These are phyloP conservation scores for Suhomyces panamericanus DNA, from an alignment of 1,139 yeast genomes.

Conservation along the genomic window DNA sequence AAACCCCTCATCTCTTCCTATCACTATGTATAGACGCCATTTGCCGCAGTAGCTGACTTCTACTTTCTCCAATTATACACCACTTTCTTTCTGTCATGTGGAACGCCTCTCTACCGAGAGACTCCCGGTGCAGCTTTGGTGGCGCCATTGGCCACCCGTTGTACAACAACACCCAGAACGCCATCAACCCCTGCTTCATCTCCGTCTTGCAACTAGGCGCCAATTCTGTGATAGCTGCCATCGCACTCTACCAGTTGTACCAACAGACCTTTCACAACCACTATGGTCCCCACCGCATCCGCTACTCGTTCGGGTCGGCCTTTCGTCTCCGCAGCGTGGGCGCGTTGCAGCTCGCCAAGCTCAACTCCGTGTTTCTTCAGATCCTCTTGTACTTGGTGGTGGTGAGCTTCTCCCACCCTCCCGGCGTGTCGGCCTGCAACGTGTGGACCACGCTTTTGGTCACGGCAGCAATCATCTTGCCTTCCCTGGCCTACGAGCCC, in stretches of 20 bases:
- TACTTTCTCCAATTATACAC: background rate
- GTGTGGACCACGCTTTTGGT: constrained; percentile 4
- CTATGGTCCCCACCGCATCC: constrained; percentile 30
- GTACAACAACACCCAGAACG: constrained; percentile 25
- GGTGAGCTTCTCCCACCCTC: constrained; percentile 14
- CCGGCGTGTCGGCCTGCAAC: constrained; percentile 10
- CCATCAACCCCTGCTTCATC: constrained; percentile 36
- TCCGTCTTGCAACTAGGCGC: constrained; percentile 20
- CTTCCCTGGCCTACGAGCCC: constrained; percentile 41
- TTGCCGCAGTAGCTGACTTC: too few species aligned
- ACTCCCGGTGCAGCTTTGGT: constrained; percentile 3
- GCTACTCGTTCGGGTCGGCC: constrained; percentile 33
- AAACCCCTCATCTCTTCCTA: background rate
- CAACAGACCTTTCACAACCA: constrained; percentile 21
- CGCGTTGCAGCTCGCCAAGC: constrained; percentile 24
- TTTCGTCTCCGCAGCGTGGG: constrained; percentile 32
- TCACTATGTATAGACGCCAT: background rate
- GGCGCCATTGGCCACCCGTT: constrained; percentile 21
- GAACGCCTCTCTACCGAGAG: constrained; percentile 8
- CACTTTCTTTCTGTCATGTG: constrained; percentile 1
- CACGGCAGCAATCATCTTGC: constrained; percentile 23
- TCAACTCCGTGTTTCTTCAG: constrained; percentile 27
- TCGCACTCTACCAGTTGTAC: constrained; percentile 21
- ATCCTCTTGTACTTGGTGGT: constrained; percentile 19
- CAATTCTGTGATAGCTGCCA: constrained; percentile 14